phyloP scores from a whole-genome alignment of 176 grass and related monocot genomes.

The Triticum aestivum region IWGSC_CS_RefSeq_v2.1 NC_057804.1:25728203-25728702 shows the following conservation, averaged over 20 bases:
- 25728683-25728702: too few relatives aligned
- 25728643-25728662: too few relatives aligned
- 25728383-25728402: not conserved
- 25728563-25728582: not conserved
- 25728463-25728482: not conserved
- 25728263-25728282: too few relatives aligned
- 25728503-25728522: not conserved
- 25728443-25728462: not conserved
- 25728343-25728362: too few relatives aligned
- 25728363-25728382: not conserved
- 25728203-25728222: too few relatives aligned
- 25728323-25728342: too few relatives aligned
- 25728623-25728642: not conserved
- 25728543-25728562: not conserved
- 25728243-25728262: too few relatives aligned
- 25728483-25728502: not conserved
- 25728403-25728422: not conserved
- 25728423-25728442: not conserved
- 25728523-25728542: not conserved
- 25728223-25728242: too few relatives aligned
- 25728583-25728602: not conserved
- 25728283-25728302: too few relatives aligned
- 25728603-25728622: not conserved
- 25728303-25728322: too few relatives aligned
- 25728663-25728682: too few relatives aligned